These are phyloP conservation scores for Penstemon eatonii DNA, from an alignment of 257 asterid genomes.

Conservation along the genomic window DNA sequence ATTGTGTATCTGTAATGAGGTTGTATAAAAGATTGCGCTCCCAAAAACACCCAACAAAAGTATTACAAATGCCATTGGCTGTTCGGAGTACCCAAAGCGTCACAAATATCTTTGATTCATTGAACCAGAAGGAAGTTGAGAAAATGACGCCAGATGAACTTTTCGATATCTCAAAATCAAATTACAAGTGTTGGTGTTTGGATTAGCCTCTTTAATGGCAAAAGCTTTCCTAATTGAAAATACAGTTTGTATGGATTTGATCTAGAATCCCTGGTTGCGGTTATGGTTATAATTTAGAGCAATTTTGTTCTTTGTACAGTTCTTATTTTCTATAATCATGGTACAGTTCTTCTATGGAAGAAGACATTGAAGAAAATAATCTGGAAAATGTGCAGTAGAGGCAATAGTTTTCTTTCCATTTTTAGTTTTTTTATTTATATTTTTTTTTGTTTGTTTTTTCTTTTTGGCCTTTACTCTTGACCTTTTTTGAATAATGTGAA, in stretches of 20 bases:
- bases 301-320: too few species aligned
- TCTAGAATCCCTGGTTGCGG: not conserved
- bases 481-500: too few species aligned
- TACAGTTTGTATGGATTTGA: not conserved
- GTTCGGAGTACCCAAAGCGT: slow-evolving; percentile 18
- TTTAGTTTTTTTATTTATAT: too few species aligned
- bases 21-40: slow-evolving; percentile 48
- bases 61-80: slow-evolving; percentile 13
- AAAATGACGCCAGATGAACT: slow-evolving; percentile 47
- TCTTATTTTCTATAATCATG: too few species aligned
- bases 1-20: slow-evolving; percentile 50
- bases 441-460: too few species aligned
- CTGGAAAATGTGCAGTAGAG: too few species aligned
- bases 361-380: too few species aligned
- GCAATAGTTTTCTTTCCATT: too few species aligned
- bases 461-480: too few species aligned
- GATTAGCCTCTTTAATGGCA: slow-evolving; percentile 23
- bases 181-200: slow-evolving; percentile 60
- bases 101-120: slow-evolving; percentile 26
- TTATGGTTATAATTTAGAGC: not conserved
- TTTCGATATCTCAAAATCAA: slow-evolving; percentile 45
- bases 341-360: too few species aligned
- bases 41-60: slow-evolving; percentile 40
- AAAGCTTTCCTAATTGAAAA: not conserved
- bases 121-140: slow-evolving; percentile 31